These are phyloP conservation scores for Sporothrix brasiliensis DNA, from an alignment of 2,329 filamentous ascomycete species.

Conservation along the genomic window DNA sequence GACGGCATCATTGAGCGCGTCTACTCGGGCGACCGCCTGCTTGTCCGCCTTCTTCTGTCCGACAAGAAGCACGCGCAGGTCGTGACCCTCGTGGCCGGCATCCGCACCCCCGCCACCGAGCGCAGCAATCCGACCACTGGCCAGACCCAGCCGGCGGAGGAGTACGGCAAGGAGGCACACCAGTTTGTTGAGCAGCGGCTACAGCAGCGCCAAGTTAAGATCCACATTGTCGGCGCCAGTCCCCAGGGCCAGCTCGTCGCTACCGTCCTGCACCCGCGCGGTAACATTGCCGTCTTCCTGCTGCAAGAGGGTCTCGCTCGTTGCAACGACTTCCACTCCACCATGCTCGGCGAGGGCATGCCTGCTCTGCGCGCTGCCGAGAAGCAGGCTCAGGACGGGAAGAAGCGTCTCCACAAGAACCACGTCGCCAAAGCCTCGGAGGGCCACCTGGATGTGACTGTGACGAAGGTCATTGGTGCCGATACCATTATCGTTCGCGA, in stretches of 20 bases:
- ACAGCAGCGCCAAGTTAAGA: slow-evolving; percentile 80
- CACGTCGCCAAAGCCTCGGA: slow-evolving; percentile 71
- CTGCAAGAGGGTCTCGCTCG: slow-evolving; percentile 86
- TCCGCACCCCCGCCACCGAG: slow-evolving; percentile 87
- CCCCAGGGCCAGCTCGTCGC: slow-evolving; percentile 92
- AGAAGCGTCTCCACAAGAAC: slow-evolving; percentile 78
- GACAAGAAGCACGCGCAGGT: slow-evolving; percentile 87
- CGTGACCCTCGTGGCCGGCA: slow-evolving; percentile 84
- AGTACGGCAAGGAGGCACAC: slow-evolving; percentile 85
- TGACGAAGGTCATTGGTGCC: slow-evolving; percentile 82
- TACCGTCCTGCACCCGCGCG: slow-evolving; percentile 81
- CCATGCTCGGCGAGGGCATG: slow-evolving; percentile 88
- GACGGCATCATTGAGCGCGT: slow-evolving; percentile 89
- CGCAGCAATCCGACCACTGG: slow-evolving; percentile 77
- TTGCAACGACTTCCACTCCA: slow-evolving; percentile 95
- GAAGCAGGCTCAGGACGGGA: slow-evolving; percentile 75
- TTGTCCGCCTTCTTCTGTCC: slow-evolving; percentile 77
- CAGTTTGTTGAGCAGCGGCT: slow-evolving; percentile 84
- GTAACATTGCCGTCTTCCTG: slow-evolving; percentile 90
- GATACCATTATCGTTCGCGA: slow-evolving; percentile 86
- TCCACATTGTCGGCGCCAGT: slow-evolving; percentile 82
- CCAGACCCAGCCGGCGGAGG: slow-evolving; percentile 80
- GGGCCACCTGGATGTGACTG: slow-evolving; percentile 74
- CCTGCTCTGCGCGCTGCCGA: slow-evolving; percentile 81
- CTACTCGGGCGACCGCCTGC: slow-evolving; percentile 84